These are phyloP conservation scores for Syncephalis plumigaleata DNA, from an alignment of 371 early-diverging fungal genomes.

Conservation along the genomic window DNA sequence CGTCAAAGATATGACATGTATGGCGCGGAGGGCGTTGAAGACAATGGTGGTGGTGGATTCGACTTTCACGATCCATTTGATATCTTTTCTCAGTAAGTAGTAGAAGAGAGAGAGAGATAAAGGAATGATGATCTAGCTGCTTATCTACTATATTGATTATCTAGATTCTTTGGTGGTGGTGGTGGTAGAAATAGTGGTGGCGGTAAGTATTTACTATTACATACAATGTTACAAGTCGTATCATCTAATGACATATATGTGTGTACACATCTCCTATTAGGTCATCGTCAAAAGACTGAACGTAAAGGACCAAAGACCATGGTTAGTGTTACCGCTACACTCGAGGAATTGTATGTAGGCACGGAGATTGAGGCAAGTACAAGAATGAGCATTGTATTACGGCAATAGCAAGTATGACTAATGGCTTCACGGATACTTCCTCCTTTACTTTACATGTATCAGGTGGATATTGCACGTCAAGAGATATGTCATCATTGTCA, in stretches of 20 bases:
- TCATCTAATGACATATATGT: slow-evolving; percentile 1
- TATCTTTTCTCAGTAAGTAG: slow-evolving; percentile 61
- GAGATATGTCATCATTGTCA: slow-evolving; percentile 83
- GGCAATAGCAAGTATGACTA: no score
- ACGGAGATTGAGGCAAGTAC: slow-evolving; percentile 58
- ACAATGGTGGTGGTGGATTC: slow-evolving; percentile 27
- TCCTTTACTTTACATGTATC: no score
- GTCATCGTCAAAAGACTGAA: slow-evolving; percentile 30
- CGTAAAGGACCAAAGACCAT: slow-evolving; percentile 58
- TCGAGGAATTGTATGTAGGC: slow-evolving; percentile 83
- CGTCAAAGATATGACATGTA: slow-evolving; percentile 79
- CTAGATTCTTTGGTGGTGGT: slow-evolving; percentile 54
- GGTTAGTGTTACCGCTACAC: slow-evolving; percentile 58
- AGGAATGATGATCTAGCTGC: not conserved
- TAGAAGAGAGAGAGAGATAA: not conserved
- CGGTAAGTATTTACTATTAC: slow-evolving; percentile 2
- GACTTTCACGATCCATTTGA: slow-evolving; percentile 84
- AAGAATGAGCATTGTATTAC: no score
- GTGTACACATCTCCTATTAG: slow-evolving; percentile 4
- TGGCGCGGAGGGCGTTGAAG: slow-evolving; percentile 86
- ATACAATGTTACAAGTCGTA: no score
- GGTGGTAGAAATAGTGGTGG: slow-evolving; percentile 13
- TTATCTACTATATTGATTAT: not conserved
- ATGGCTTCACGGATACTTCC: no score
- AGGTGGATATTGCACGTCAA: slow-evolving; percentile 77